Base-by-base conservation (phyloP, 2,329 filamentous ascomycete genomes). In the Helminthosporium solani region DNA sequence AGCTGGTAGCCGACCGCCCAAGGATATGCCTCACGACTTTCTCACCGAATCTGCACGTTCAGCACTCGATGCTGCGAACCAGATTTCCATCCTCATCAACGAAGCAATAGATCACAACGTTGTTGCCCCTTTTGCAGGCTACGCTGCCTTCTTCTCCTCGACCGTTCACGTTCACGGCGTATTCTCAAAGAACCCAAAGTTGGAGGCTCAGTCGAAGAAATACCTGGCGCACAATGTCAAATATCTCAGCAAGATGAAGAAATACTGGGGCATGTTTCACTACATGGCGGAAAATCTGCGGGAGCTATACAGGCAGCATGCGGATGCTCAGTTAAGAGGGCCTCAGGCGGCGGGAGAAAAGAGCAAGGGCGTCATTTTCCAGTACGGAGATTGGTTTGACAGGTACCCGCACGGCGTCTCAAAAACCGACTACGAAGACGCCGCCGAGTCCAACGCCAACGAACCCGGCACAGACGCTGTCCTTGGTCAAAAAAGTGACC, bases 341-440 rank as follows among this genome's bases (percentile, higher is more conserved):
- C 77, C 77, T n/a, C 70, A 67, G 11, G 77, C 53, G 5, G 45
- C 46, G 15, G 57, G 56, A 7, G 58, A 64, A 9, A 65, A 63
- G 44, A 47, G 41, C 46, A 67, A 69, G 40, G 73, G 77, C 12
- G 70, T 80, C 7, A 87, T 96, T 59, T 91, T 96, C 68, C 92
- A 97, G 62, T 97, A 97, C 60, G 90, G 91, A 41, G 94, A 97
- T 70, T 97, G 94, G 94, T 97, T 97, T 62, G 88, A 94, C 64
- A 83, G 88, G 54, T 97, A 96, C 66, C 94, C 94, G 0, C 88
- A 95, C 59, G 94, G 94, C 2, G 88, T 97, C 14, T 89, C 88
- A 3, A 84, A 88, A 49, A 80, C 84, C 1, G 90, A 96, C 61
- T 94, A 89, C 70, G 84, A 90, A 60, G 89, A 94, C 55, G 86